Conservation (phyloP, 768 basidiomycete genomes). For the Amanita molliuscula region DNA sequence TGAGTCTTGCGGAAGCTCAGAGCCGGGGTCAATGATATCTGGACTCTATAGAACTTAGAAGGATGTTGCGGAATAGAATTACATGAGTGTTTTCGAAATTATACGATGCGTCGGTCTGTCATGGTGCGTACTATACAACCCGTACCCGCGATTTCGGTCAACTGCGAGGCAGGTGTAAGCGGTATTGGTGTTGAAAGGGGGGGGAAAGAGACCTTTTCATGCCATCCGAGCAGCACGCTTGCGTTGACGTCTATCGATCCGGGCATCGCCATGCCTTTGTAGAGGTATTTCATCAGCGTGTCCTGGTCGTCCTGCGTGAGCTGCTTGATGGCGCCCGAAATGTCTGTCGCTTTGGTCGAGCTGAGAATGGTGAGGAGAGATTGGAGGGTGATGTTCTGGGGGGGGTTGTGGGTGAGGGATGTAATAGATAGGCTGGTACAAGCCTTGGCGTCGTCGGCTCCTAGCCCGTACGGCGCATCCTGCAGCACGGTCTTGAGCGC, state of each 20-base stretch:
- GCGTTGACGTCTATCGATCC: slow-evolving; percentile 52
- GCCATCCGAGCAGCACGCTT: slow-evolving; percentile 75
- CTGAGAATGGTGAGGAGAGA: slow-evolving; percentile 84
- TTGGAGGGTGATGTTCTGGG: slow-evolving; percentile 67
- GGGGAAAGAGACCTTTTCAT: slow-evolving; percentile 73
- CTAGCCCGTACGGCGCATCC: slow-evolving; percentile 80
- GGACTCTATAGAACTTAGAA: too few relatives aligned
- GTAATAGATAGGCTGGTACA: background rate
- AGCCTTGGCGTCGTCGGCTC: slow-evolving; percentile 88
- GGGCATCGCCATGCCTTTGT: slow-evolving; percentile 86
- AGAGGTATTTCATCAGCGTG: slow-evolving; percentile 94
- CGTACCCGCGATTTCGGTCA: slow-evolving; percentile 89
- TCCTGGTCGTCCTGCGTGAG: slow-evolving; percentile 74
- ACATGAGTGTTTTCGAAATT: slow-evolving; percentile 3
- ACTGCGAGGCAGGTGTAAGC: slow-evolving; percentile 27
- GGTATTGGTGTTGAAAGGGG: background rate
- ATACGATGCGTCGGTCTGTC: slow-evolving; percentile 48
- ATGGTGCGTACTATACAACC: slow-evolving; percentile 89
- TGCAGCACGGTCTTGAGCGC: slow-evolving; percentile 67
- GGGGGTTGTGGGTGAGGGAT: background rate
- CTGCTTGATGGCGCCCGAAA: slow-evolving; percentile 60
- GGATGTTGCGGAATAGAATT: background rate
- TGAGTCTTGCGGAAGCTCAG: slow-evolving; percentile 63
- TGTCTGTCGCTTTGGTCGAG: slow-evolving; percentile 86
- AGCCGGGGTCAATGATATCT: slow-evolving; percentile 23